These are phyloP conservation scores for Apophysomyces sp. DNA, from an alignment of 371 early-diverging fungal species.

Conservation along the genomic window DNA sequence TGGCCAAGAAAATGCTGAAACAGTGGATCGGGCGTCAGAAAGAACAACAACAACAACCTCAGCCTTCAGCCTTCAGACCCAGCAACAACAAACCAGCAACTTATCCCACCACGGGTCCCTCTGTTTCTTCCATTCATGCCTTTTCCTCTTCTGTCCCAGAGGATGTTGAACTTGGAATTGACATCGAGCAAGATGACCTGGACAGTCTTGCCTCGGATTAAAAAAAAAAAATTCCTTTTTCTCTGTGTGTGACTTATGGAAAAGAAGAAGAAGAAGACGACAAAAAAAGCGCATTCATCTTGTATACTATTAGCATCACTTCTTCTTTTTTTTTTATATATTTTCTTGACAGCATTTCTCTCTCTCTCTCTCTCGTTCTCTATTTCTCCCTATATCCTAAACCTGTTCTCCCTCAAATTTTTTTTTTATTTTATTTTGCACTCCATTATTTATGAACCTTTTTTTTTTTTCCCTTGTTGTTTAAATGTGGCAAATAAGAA, in stretches of 20 bases:
- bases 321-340: background rate
- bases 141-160: background rate
- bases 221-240: background rate
- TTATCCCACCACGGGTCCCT: background rate
- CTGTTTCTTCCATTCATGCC: background rate
- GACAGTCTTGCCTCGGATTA: background rate
- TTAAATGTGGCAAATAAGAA: no score
- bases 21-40: conserved; percentile 41
- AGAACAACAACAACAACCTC: conserved; percentile 7
- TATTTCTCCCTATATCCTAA: no score
- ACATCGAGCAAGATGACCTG: background rate
- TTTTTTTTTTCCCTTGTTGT: no score
- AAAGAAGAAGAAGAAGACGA: no score
- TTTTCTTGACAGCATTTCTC: background rate
- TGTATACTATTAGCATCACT: conserved; percentile 2
- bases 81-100: conserved; percentile 2
- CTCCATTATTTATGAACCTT: no score
- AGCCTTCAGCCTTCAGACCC: conserved; percentile 2
- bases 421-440: no score
- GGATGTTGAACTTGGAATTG: background rate
- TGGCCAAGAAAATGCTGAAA: conserved; percentile 61
- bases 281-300: background rate
- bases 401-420: no score
- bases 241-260: background rate
- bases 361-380: background rate